phyloP scores from a whole-genome alignment of 441 rosid genomes.

The Populus trichocarpa region DNA sequence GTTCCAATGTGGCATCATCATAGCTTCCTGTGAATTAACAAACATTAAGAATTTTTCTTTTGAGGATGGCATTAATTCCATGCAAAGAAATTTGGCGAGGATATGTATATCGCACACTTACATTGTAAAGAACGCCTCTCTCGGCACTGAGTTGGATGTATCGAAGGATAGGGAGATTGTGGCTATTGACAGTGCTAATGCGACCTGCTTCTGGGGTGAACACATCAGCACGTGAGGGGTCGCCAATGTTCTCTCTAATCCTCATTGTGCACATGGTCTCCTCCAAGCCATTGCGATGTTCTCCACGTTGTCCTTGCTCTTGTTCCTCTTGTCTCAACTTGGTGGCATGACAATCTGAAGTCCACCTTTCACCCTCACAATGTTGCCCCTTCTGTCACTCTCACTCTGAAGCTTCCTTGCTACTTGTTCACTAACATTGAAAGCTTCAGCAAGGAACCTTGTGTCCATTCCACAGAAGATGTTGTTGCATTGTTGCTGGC shows the following conservation, averaged over 20 bases:
- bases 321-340: constrained; percentile 33
- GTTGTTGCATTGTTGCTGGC: constrained; percentile 31
- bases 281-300: constrained; percentile 56
- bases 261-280: constrained; percentile 76
- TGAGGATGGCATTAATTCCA: background rate
- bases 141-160: constrained; percentile 56
- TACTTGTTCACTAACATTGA: constrained; percentile 42
- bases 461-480: constrained; percentile 55
- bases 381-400: constrained; percentile 50
- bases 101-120: constrained; percentile 17
- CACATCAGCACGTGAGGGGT: constrained; percentile 56
- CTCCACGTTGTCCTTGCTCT: background rate
- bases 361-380: constrained; percentile 47
- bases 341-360: constrained; percentile 52
- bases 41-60: background rate
- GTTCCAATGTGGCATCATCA: constrained; percentile 65
- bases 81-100: no score
- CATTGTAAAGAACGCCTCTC: constrained; percentile 40
- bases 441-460: constrained; percentile 46
- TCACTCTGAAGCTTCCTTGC: constrained; percentile 48
- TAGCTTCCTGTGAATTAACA: constrained; percentile 39
- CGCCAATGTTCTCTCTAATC: constrained; percentile 53
- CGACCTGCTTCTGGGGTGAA: constrained; percentile 57
- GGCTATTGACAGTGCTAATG: constrained; percentile 51
- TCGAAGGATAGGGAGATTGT: constrained; percentile 56